A percentile compares a stretch with the other conserved stretches of the same genome.
Conservation (phyloP, 164 flowering plant genomes). For the Umbellularia californica region DNA sequence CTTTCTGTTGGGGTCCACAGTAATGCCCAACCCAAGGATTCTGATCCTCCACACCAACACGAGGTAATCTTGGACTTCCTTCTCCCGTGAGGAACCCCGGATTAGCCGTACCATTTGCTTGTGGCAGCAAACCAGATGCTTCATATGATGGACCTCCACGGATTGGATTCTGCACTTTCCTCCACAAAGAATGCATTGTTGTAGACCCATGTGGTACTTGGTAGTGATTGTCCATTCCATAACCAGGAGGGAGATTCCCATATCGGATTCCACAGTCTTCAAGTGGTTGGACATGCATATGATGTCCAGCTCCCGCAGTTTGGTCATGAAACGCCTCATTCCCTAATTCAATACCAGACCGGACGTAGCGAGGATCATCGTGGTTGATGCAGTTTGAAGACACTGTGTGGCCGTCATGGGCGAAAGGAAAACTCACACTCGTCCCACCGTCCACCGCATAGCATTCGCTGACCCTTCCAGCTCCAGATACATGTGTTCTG, state of each 20-base stretch:
- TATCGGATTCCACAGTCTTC: conserved; percentile 57
- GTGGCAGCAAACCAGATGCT: conserved; percentile 37
- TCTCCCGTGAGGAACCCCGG: conserved; percentile 43
- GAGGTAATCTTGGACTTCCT: conserved; percentile 40
- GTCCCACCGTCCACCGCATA: conserved; percentile 46
- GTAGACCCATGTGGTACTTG: conserved; percentile 49
- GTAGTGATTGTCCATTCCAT: conserved; percentile 50
- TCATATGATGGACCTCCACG: conserved; percentile 58
- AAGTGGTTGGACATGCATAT: conserved; percentile 32
- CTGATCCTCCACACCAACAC: conserved; percentile 46
- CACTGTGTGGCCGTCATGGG: conserved; percentile 47
- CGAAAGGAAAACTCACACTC: conserved; percentile 33
- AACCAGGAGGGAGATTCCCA: conserved; percentile 47
- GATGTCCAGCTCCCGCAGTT: conserved; percentile 27
- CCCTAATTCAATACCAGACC: conserved; percentile 49
- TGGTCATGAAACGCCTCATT: conserved; percentile 57
- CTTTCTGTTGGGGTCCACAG: conserved; percentile 28
- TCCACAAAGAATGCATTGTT: conserved; percentile 50
- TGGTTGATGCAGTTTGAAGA: conserved; percentile 39
- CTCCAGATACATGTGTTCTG: conserved; percentile 42
- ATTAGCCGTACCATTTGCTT: conserved; percentile 40
- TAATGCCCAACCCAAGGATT: conserved; percentile 39
- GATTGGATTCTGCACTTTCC: conserved; percentile 51
- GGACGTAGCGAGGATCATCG: conserved; percentile 42
- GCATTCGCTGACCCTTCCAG: conserved; percentile 54